A percentile compares a stretch with the other conserved stretches of the same genome.
Evolutionary conservation across 768 basidiomycete species (phyloP).

Genomic region (Solioccasus polychromus): DNA sequence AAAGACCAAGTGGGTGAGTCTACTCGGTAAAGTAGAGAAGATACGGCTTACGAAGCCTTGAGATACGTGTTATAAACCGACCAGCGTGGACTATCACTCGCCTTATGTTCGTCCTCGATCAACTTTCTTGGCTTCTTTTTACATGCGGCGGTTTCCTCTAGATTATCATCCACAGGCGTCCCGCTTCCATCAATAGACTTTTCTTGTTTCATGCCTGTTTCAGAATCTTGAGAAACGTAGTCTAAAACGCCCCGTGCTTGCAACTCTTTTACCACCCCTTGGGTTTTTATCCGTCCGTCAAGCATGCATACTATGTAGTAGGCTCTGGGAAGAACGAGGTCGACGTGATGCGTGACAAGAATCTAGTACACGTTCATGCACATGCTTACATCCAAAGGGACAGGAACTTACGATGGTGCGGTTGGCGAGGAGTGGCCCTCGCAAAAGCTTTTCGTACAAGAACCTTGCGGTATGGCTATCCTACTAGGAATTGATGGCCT

Average conservation of each 20-base stretch:
- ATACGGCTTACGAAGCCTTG: conserved; percentile 54
- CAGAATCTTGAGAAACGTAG: conserved; percentile 53
- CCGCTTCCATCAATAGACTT: conserved; percentile 24
- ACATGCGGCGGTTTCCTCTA: neutral
- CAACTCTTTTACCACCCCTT: conserved; percentile 67
- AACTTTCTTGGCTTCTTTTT: conserved; percentile 68
- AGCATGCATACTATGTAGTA: conserved; percentile 75
- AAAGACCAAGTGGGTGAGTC: neutral
- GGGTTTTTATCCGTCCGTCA: conserved; percentile 75
- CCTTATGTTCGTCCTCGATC: conserved; percentile 79
- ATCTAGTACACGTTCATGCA: conserved; percentile 38
- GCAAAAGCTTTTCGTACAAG: conserved; percentile 60
- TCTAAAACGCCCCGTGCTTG: conserved; percentile 60
- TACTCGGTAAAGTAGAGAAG: neutral
- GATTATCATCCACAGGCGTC: conserved; percentile 2
- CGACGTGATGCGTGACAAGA: conserved; percentile 81
- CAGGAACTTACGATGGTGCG: conserved; percentile 59
- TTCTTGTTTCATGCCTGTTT: conserved; percentile 48
- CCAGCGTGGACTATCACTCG: conserved; percentile 82
- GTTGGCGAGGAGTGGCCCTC: conserved; percentile 60
- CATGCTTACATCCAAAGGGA: neutral
- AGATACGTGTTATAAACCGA: conserved; percentile 64
- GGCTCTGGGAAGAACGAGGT: conserved; percentile 73
- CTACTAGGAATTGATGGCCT: conserved; percentile 28
- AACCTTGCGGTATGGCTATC: conserved; percentile 68